Evolutionary conservation across 768 basidiomycete species (phyloP), one percentile per base, ranked within the genome.

Genomic region (Suillus variegatus): DNA sequence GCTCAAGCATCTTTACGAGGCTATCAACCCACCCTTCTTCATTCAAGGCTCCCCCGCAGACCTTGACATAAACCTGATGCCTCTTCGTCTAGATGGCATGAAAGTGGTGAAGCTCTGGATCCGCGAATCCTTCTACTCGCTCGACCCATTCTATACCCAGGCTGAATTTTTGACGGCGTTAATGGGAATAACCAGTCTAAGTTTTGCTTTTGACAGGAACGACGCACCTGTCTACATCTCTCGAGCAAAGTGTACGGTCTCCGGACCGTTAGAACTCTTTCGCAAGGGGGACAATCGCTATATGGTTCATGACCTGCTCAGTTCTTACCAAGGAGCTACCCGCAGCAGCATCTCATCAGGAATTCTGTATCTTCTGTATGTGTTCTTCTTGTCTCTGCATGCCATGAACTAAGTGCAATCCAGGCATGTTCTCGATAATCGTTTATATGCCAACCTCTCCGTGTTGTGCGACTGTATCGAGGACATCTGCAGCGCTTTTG

Each of bases 401-500:
- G 14, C 8, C 20, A 9, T n/a, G 8, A 20, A 6, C 18, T 46
- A 46, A 46, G 44, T 46, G 44, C 9, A 16, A 58, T 43, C 14
- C 62, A 88, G 88, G 28, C 82, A 85, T 62, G 66, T 88, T 18
- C 63, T 86, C n/a, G 67, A 75, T 4, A 68, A 69, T 1, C 57
- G 62, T 5, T 65, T 87, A 4, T 72, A 67, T 5, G 75, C 88
- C 22, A 79, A 88, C 47, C 74, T 84, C 32, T 76, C 77, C 25
- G 77, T 84, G 10, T 71, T 90, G 3, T 89, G 86, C 63, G 80
- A 84, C 62, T 74, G 83, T 52, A 65, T 86, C 20, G 89, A 90
- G 49, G 72, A 74, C 12, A 70, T 89, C 2, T 81, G 83, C 56
- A 77, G 77, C 8, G 77, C 77, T 16, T 68, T 80, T 6, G 74